Conservation (phyloP, 495 filamentous ascomycete genomes). For the Parmelia sp. region DNA sequence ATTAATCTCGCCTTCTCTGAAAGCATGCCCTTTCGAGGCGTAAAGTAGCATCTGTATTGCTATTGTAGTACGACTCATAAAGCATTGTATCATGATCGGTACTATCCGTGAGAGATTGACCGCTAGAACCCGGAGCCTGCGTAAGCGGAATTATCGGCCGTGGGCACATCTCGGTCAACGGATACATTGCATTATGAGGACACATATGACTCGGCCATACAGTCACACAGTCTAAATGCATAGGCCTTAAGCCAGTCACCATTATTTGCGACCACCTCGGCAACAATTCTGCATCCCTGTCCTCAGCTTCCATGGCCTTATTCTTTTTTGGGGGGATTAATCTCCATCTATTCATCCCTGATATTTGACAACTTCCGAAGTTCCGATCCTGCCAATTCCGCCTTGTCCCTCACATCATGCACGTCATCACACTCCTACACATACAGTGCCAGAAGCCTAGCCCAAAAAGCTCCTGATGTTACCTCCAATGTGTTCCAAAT, state of each 20-base stretch:
- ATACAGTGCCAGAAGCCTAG: constrained; percentile 25
- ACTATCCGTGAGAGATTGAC: too few species aligned
- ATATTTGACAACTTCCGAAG: too few species aligned
- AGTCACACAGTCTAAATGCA: too few species aligned
- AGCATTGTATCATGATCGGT: too few species aligned
- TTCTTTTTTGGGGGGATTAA: too few species aligned
- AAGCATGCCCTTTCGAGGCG: too few species aligned
- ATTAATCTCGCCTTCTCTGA: too few species aligned
- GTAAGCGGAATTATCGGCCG: not conserved
- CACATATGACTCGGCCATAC: not conserved
- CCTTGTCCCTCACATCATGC: not conserved
- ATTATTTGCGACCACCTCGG: not conserved
- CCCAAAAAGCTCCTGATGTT: constrained; percentile 70
- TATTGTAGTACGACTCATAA: too few species aligned
- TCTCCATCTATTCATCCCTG: too few species aligned
- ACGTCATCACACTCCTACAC: not conserved
- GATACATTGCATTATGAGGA: not conserved
- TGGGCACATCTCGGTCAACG: not conserved
- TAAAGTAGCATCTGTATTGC: too few species aligned
- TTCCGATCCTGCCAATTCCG: not conserved
- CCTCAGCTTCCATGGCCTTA: not conserved
- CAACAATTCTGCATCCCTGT: not conserved
- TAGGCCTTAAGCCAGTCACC: not conserved
- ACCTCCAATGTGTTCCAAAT: constrained; percentile 86
- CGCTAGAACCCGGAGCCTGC: not conserved